Evolutionary conservation across 768 basidiomycete genomes (phyloP).

Genomic region (Mycena galopus): DNA sequence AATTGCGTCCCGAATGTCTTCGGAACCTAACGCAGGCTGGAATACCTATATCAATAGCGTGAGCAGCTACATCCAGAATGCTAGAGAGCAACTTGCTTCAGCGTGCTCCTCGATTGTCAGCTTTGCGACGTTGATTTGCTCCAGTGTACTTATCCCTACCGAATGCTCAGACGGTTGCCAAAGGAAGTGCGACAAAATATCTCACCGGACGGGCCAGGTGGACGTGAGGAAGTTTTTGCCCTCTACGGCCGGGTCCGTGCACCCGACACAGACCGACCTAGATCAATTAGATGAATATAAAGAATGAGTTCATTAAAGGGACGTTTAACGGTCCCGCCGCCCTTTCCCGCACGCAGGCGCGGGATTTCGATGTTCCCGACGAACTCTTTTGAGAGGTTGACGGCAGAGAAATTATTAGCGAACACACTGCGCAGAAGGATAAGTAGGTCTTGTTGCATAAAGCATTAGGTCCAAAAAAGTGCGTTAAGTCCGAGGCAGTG

Average conservation of each 20-base stretch:
- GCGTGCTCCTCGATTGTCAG: conserved; percentile 85
- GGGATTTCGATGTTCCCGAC: conserved; percentile 92
- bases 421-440: conserved; percentile 68
- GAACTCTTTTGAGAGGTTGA: conserved; percentile 67
- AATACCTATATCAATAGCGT: conserved; percentile 71
- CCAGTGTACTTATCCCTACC: conserved; percentile 87
- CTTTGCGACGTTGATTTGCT: conserved; percentile 92
- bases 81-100: conserved; percentile 59
- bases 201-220: conserved; percentile 67
- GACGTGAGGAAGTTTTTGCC: conserved; percentile 67
- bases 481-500: neutral
- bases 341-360: conserved; percentile 79
- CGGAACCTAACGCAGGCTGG: conserved; percentile 63
- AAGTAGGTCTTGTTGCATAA: conserved; percentile 77
- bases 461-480: neutral
- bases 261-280: conserved; percentile 81
- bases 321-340: no score
- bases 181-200: neutral
- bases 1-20: conserved; percentile 72
- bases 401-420: conserved; percentile 80
- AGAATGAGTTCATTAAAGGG: no score
- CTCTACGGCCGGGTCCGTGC: conserved; percentile 61
- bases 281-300: conserved; percentile 47
- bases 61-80: neutral
- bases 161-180: neutral